These are phyloP conservation scores for Rhodotorula sp. DNA, from an alignment of 1,284 basidiomycete species.

Conservation along the genomic window DNA sequence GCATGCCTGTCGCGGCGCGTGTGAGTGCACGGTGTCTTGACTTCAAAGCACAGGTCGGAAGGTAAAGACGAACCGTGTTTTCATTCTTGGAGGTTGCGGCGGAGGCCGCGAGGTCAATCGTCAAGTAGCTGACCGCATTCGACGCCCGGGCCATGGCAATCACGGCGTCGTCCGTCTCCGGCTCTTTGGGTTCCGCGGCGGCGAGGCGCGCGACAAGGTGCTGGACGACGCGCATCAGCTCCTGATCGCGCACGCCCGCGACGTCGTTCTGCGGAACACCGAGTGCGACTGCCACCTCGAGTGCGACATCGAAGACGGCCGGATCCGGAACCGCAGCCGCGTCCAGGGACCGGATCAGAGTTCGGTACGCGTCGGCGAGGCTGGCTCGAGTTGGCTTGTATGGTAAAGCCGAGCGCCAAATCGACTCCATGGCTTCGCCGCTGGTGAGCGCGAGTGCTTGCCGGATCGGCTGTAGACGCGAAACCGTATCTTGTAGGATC, in stretches of 20 bases:
- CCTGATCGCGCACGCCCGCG: background rate
- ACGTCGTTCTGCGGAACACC: background rate
- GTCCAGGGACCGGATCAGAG: conserved; percentile 1
- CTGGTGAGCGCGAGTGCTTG: conserved; percentile 47
- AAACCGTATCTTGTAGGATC: conserved; percentile 23
- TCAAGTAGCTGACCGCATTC: conserved; percentile 20
- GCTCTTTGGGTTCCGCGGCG: background rate
- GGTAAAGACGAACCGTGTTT: background rate
- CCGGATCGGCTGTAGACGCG: conserved; percentile 42
- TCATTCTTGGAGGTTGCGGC: conserved; percentile 8
- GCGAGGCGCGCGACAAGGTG: conserved; percentile 21
- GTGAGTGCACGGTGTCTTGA: no score
- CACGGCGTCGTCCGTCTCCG: conserved; percentile 10
- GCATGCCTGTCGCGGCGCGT: background rate
- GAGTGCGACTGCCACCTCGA: background rate
- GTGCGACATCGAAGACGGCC: background rate
- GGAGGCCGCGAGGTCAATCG: conserved; percentile 27
- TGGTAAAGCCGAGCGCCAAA: conserved; percentile 51
- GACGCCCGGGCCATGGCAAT: conserved; percentile 21
- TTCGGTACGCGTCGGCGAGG: conserved; percentile 24
- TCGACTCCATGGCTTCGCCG: conserved; percentile 51
- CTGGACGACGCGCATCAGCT: conserved; percentile 14
- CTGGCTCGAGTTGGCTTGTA: conserved; percentile 10
- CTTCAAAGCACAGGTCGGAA: background rate
- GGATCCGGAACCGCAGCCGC: background rate